A percentile compares a stretch with the other conserved stretches of the same genome.
These are phyloP conservation scores for Endotrypanum monterogeii DNA, from an alignment of 208 protist species.

Conservation along the genomic window DNA sequence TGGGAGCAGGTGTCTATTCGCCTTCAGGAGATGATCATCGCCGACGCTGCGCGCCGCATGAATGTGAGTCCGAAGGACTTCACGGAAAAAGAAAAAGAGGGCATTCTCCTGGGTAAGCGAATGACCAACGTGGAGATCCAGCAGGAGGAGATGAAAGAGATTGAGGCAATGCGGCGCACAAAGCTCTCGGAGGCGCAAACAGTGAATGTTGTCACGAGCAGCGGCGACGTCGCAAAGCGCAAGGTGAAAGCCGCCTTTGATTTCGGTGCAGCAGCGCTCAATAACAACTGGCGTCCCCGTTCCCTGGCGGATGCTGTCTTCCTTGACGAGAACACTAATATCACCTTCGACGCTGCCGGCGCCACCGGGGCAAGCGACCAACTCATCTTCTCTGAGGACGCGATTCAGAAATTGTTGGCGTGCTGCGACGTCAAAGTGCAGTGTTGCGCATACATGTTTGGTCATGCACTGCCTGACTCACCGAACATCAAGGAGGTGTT, in stretches of 20 bases:
- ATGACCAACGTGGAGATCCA: slow-evolving; percentile 98
- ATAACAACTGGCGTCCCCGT: slow-evolving; percentile 85
- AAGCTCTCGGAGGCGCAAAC: slow-evolving; percentile 72
- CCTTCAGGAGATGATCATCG: slow-evolving; percentile 99
- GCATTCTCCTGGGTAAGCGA: slow-evolving; percentile 99
- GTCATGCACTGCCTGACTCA: slow-evolving; percentile 77
- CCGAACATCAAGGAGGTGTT: slow-evolving; percentile 90
- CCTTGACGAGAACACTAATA: slow-evolving; percentile 64
- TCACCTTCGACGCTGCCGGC: slow-evolving; percentile 64
- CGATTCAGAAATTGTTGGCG: slow-evolving; percentile 73
- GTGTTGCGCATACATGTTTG: slow-evolving; percentile 85
- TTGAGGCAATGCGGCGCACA: slow-evolving; percentile 96
- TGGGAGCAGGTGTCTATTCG: slow-evolving; percentile 98
- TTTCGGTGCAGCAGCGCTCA: slow-evolving; percentile 64
- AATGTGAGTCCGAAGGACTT: slow-evolving; percentile 99
- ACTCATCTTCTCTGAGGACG: slow-evolving; percentile 81
- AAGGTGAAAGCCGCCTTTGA: slow-evolving; percentile 87
- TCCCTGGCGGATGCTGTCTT: slow-evolving; percentile 77
- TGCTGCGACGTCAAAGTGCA: slow-evolving; percentile 86
- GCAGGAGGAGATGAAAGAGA: slow-evolving; percentile 98
- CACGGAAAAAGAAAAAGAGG: slow-evolving; percentile 99
- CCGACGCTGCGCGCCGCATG: slow-evolving; percentile 99
- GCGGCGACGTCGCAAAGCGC: slow-evolving; percentile 75
- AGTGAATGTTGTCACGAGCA: slow-evolving; percentile 54
- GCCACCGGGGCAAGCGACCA: slow-evolving; percentile 78